These are phyloP conservation scores for Fusarium sp. DNA, from an alignment of 2,329 filamentous ascomycete genomes.

Conservation along the genomic window DNA sequence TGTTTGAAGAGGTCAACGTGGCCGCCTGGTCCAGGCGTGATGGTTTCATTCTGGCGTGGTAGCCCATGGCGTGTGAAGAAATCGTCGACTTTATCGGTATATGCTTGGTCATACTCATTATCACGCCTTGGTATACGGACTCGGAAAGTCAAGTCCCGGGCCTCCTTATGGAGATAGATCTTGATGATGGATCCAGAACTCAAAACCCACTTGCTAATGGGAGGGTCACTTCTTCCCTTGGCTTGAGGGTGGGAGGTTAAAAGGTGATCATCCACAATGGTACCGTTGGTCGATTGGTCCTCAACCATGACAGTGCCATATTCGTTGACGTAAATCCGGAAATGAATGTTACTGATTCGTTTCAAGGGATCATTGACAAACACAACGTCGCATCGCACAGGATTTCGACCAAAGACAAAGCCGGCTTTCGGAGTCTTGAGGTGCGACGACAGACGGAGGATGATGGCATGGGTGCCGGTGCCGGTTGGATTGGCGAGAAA, in stretches of 20 bases:
- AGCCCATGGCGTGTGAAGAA: constrained; percentile 64
- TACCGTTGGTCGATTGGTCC: constrained; percentile 96
- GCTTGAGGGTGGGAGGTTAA: constrained; percentile 59
- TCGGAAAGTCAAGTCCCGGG: constrained; percentile 77
- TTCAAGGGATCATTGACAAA: constrained; percentile 72
- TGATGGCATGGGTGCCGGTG: constrained; percentile 73
- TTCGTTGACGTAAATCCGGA: constrained; percentile 90
- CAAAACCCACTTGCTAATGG: constrained; percentile 65
- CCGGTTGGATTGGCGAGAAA: constrained; percentile 57
- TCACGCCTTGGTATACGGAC: constrained; percentile 84
- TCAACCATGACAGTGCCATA: constrained; percentile 89
- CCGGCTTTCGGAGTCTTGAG: constrained; percentile 75
- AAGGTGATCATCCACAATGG: constrained; percentile 78
- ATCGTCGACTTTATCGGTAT: constrained; percentile 72
- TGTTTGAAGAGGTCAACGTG: constrained; percentile 51
- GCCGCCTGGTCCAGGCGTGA: constrained; percentile 58
- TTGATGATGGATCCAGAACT: constrained; percentile 77
- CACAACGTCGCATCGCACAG: constrained; percentile 74
- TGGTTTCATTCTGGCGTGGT: constrained; percentile 53
- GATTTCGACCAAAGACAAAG: constrained; percentile 87
- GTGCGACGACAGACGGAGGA: constrained; percentile 78
- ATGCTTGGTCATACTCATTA: constrained; percentile 70
- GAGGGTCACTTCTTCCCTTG: constrained; percentile 48
- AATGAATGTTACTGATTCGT: constrained; percentile 93
- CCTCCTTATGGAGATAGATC: constrained; percentile 65